A percentile compares a stretch with the other conserved stretches of the same genome.
Evolutionary conservation across 352 stramenopile species (phyloP).

Genomic region (Phytophthora uliginosa): DNA sequence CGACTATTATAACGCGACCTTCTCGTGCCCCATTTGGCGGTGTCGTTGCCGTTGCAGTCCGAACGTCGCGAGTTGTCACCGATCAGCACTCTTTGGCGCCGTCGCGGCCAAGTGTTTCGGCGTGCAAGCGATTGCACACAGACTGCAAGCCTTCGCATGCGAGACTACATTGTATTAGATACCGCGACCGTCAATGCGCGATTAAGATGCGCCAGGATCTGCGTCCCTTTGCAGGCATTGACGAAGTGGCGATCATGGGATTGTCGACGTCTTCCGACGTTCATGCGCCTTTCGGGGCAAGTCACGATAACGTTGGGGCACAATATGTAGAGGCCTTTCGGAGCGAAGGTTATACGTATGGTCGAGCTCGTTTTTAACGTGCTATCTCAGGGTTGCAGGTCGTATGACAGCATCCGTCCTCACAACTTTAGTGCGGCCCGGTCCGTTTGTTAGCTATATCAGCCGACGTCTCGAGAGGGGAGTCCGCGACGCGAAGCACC

Average conservation of each 20-base stretch:
- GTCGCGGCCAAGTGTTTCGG: slow-evolving; percentile 30
- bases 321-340: not conserved
- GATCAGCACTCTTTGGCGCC: slow-evolving; percentile 8
- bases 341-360: not conserved
- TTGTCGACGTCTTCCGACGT: not conserved
- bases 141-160: slow-evolving; percentile 9
- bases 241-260: not conserved
- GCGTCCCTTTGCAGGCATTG: not conserved
- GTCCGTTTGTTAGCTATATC: not conserved
- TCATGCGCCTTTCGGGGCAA: not conserved
- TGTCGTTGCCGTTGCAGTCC: slow-evolving; percentile 9
- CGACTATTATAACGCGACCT: slow-evolving; percentile 26
- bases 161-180: slow-evolving; percentile 13
- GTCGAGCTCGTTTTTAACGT: not conserved
- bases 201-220: slow-evolving; percentile 9
- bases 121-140: slow-evolving; percentile 3
- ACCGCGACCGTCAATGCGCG: slow-evolving; percentile 2
- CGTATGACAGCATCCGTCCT: no score
- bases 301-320: not conserved
- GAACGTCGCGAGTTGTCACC: slow-evolving; percentile 20
- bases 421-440: not conserved
- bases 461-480: not conserved
- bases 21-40: slow-evolving; percentile 24
- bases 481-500: slow-evolving; percentile 9
- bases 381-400: not conserved